Conservation (phyloP, 1,284 basidiomycete species). For the Cryptococcus sp. region DNA sequence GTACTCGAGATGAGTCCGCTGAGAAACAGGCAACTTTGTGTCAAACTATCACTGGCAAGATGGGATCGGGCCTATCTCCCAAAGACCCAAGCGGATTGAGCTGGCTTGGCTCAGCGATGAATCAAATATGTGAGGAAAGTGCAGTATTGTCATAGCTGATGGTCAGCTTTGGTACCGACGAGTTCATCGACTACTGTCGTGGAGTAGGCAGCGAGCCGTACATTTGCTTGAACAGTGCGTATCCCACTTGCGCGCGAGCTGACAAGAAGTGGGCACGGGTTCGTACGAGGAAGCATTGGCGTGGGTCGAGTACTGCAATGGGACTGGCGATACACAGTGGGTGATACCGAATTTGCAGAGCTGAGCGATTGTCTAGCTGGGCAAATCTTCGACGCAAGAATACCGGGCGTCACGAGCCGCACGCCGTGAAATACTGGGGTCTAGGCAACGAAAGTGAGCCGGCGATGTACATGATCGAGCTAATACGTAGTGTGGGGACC, state of each 20-base stretch:
- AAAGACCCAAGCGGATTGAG: conserved; percentile 61
- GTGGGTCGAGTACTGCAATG: conserved; percentile 70
- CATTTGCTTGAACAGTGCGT: conserved; percentile 61
- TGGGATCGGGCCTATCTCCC: conserved; percentile 61
- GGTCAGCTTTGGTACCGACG: conserved; percentile 61
- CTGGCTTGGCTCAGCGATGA: conserved; percentile 68
- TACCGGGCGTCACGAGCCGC: conserved; percentile 63
- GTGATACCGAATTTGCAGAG: conserved; percentile 3
- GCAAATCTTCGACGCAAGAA: conserved; percentile 63
- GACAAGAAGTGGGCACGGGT: conserved; percentile 60
- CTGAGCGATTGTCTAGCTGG: conserved; percentile 56
- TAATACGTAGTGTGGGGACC: conserved; percentile 59
- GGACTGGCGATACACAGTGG: conserved; percentile 47
- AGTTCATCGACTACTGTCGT: conserved; percentile 53
- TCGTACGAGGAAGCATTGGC: conserved; percentile 65
- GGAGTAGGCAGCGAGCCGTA: conserved; percentile 59
- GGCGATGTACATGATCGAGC: background rate
- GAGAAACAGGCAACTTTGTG: conserved; percentile 50
- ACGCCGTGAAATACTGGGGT: conserved; percentile 58
- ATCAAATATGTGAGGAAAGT: conserved; percentile 56
- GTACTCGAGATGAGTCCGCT: conserved; percentile 12
- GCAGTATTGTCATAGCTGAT: background rate
- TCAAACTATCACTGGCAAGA: conserved; percentile 70
- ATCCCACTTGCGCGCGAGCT: background rate
- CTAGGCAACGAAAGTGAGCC: conserved; percentile 54